phyloP scores from a whole-genome alignment of 1,284 basidiomycete genomes.

The Mycosarcoma maydis region DNA sequence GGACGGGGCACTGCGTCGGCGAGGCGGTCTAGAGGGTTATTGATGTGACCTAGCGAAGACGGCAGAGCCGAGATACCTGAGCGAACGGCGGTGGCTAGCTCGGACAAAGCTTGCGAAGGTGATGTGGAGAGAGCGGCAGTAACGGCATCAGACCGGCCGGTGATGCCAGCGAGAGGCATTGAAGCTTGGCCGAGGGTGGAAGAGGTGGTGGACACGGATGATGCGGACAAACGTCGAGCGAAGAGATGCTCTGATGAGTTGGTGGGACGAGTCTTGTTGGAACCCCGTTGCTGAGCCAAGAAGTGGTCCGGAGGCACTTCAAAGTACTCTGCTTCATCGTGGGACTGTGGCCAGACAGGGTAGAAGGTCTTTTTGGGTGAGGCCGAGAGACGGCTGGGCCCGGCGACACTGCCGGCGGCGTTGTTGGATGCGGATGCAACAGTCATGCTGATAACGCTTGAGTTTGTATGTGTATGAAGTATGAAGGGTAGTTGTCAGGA shows the following conservation, averaged over 20 bases:
- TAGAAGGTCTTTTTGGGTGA: slow-evolving; percentile 35
- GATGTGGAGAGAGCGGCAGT: background rate
- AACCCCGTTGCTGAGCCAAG: slow-evolving; percentile 51
- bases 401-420: slow-evolving; percentile 1
- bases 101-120: slow-evolving; percentile 30
- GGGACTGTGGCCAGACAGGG: slow-evolving; percentile 40
- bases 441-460: slow-evolving; percentile 7
- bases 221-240: slow-evolving; percentile 16
- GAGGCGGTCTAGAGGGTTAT: slow-evolving; percentile 18
- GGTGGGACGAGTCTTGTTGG: slow-evolving; percentile 20
- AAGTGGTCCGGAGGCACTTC: slow-evolving; percentile 58
- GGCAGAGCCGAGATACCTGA: slow-evolving; percentile 30
- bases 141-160: slow-evolving; percentile 5
- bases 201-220: slow-evolving; percentile 1
- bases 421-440: slow-evolving; percentile 3
- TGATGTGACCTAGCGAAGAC: slow-evolving; percentile 12
- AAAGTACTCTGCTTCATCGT: slow-evolving; percentile 51
- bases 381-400: slow-evolving; percentile 27
- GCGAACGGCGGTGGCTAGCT: slow-evolving; percentile 40
- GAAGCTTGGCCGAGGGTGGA: slow-evolving; percentile 13
- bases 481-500: too few species aligned
- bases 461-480: too few species aligned
- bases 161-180: slow-evolving; percentile 20
- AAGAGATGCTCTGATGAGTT: slow-evolving; percentile 7
- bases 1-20: slow-evolving; percentile 39